Base-by-base conservation (phyloP, 1,139 yeast genomes). In the Suhomyces wounanorum region DNA sequence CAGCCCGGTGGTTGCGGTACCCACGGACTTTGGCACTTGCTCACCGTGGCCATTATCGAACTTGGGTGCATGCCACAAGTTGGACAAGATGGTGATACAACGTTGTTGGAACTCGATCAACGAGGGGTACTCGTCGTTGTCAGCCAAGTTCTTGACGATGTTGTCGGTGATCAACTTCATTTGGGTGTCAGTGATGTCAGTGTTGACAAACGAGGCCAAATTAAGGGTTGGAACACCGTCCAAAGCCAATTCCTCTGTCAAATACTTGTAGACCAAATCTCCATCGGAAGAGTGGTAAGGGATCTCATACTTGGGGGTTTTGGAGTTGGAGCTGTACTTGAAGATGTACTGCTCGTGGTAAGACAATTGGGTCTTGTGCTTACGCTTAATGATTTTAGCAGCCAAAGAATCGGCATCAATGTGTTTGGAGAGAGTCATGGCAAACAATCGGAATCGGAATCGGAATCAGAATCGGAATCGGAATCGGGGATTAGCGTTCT, bases 1-100 rank as follows among this genome's bases (percentile, higher is more conserved):
- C 3, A 96, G 89, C 6, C 97, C 97, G 1, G 97, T 91, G 49
- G 96, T 89, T 40, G 97, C 95, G 17, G 96, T 84, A 30, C 97
- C 97, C 33, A 89, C 76, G 3, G 94, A 86, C 30, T 72, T 71
- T 45, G 69, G 64, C 30, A 61, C 49, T 17, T 57, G 55, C 31
- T 59, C 56, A 45, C 76, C 76, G 38, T 68, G 69, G 16, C 60
- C 61, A 25, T 59, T 49, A 44, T 71, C 65, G 14, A 44, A 58
- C 45, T 47, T 64, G 48, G 88, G 88, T 11, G 91, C 92, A 64
- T 89, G 76, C 97, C 97, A 91, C 61, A 91, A 69, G 61, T 85
- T 81, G 23, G 91, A 83, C 55, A 91, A 67, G 62, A 91, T 91
- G 35, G 91, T 80, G 52, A 91, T 81, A 70, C 97, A 90, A 59